A percentile compares a stretch with the other conserved stretches of the same genome.
Evolutionary conservation across 768 basidiomycete species (phyloP).

Genomic region (Leccinum imitatum): DNA sequence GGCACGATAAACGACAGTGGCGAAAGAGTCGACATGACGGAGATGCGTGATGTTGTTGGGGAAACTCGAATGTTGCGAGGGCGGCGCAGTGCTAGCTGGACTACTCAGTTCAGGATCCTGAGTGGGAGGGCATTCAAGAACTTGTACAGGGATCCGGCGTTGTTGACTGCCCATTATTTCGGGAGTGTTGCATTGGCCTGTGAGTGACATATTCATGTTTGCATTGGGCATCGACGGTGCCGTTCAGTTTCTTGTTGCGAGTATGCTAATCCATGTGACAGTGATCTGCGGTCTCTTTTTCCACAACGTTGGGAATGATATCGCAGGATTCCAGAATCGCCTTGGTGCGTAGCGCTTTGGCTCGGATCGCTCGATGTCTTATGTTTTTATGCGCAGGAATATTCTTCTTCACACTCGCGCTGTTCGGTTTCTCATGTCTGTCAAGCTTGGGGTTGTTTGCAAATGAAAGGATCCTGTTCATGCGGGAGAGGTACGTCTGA

Average conservation of each 20-base stretch:
- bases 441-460: conserved; percentile 94
- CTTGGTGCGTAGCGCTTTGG: conserved; percentile 50
- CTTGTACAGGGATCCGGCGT: conserved; percentile 89
- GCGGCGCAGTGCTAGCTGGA: conserved; percentile 79
- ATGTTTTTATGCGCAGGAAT: conserved; percentile 50
- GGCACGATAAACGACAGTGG: conserved; percentile 26
- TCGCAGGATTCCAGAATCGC: conserved; percentile 95
- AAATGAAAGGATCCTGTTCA: conserved; percentile 93
- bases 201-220: conserved; percentile 40
- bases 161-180: conserved; percentile 88
- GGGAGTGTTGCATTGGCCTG: conserved; percentile 82
- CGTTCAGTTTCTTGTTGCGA: background rate
- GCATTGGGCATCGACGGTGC: background rate
- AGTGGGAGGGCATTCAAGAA: conserved; percentile 99
- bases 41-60: conserved; percentile 64
- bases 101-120: conserved; percentile 89
- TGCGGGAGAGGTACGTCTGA: conserved; percentile 83
- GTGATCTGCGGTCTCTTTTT: conserved; percentile 94
- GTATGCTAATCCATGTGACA: conserved; percentile 28
- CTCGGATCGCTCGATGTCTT: background rate
- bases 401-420: conserved; percentile 95
- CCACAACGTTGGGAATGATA: conserved; percentile 87
- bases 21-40: conserved; percentile 33
- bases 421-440: conserved; percentile 96
- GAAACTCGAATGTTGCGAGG: conserved; percentile 71